Base-by-base conservation (phyloP, 345 rosid genomes). In the Acer yangbiense region DNA sequence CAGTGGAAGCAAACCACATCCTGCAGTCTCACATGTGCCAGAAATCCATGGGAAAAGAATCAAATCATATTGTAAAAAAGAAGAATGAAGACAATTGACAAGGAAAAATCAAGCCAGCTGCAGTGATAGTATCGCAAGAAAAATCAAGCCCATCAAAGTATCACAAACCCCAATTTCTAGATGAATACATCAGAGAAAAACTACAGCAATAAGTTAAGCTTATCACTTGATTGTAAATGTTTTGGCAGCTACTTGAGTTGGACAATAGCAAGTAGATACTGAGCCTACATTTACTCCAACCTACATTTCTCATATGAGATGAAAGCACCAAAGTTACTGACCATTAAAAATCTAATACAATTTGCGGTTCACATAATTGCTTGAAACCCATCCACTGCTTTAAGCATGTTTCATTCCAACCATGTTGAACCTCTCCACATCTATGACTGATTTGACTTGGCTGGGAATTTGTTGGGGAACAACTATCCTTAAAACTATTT, bases 361-460 rank as follows among this genome's bases (percentile, higher is more conserved):
- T n/a, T 58, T 16, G 77, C 43, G 25, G 6, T 5, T 46, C 32
- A 2, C 58, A 17, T 48, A 17, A 27, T 64, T 39, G n/a, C 46
- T 25, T 6, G 20, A 18, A 17, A 64, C 11, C 69, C 9, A 64
- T 50, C 20, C 77, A 29, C 48, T 41, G 32, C 58, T 62, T 44
- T 29, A 57, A 55, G 75, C 46, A 18, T 27, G 65, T 71, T 32
- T 32, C 73, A 50, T 16, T 0, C 44, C 7, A 14, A 70, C 27
- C 68, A 23, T 8, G 25, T 3, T 35, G 50, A 21, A 43, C 9
- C 23, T n/a, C 32, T 8, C 20, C 58, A 62, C 14, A 10, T 43
- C 48, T 61, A 17, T 62, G 43, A 21, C 67, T 62, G 39, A 73
- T 73, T 73, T 7, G 68, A 73, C 17, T 44, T 43, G 27, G 9